Evolutionary conservation across 2,329 filamentous ascomycete genomes (phyloP), one percentile per base, ranked within the genome.

Genomic region (Botrytis sinoallii): DNA sequence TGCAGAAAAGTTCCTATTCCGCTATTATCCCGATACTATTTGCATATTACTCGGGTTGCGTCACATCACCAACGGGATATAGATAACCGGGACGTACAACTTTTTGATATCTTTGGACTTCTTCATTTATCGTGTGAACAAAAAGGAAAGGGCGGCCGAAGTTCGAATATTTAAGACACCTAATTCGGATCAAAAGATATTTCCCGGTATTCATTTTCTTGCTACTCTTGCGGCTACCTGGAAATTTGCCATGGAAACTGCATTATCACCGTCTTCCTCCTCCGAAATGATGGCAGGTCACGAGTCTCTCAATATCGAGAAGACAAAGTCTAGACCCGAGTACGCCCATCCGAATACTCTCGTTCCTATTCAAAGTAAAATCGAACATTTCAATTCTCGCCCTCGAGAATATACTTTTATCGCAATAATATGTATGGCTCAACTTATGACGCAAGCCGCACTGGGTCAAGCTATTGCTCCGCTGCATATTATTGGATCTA

Each of bases 391-490:
- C 10, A 52, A 59, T 20, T 77, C 77, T 5, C 71, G 78, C 1
- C 74, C 75, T 0, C 80, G 79, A 20, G 82, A 84, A 74, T 77
- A 78, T 6, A 59, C 84, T 16, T 85, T 87, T 69, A 81, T 87
- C 35, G 75, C 77, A 9, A 79, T 84, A 44, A 82, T 86, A 72
- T 86, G 85, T 77, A 81, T 84, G 78, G 82, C 85, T 6, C 84
- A 86, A 76, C 80, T 87, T 66, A 82, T 85, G 75, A 86, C 85
- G 46, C 84, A 86, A 75, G 83, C 83, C 0, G 84, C 84, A n/a
- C 82, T 88, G 6, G 84, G 83, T 4, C 83, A 85, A 74, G 83
- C 83, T 4, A 80, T 90, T 44, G 82, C 86, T 12, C 85, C 87
- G 14, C 81, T 88, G 0, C 82, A 81, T 68, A 83, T 85, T 48